Evolutionary conservation across 441 rosid species (phyloP).

Genomic region (Corymbia citriodora): DNA sequence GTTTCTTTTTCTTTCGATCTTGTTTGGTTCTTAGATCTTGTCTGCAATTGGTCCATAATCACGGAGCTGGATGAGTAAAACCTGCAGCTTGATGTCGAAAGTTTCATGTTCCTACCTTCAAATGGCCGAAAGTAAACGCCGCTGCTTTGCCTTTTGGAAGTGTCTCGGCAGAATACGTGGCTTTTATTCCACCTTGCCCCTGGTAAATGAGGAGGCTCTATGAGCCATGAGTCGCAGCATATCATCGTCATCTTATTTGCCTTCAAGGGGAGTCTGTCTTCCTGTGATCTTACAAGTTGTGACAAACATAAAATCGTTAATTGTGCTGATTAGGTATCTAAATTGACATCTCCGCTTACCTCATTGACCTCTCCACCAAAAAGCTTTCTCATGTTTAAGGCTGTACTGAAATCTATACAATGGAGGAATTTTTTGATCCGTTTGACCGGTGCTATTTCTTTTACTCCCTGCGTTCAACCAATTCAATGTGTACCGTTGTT

Average conservation of each 20-base stretch:
- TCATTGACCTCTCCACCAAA: background rate
- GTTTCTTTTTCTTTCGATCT: background rate
- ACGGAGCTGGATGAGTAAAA: background rate
- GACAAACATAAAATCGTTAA: background rate
- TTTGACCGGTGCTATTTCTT: background rate
- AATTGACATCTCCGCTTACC: background rate
- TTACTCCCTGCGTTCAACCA: background rate
- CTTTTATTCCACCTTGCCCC: background rate
- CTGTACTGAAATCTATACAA: background rate
- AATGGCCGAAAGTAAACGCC: background rate
- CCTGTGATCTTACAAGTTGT: background rate
- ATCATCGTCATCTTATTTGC: background rate
- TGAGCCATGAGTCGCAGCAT: background rate
- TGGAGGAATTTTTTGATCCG: background rate
- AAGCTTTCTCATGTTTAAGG: background rate
- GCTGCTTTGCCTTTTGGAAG: background rate
- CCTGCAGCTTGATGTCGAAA: background rate
- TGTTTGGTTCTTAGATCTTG: constrained; percentile 29
- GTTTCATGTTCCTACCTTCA: background rate
- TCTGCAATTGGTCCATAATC: constrained; percentile 22
- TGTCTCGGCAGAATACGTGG: background rate
- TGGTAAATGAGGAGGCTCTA: background rate
- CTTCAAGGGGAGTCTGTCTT: background rate
- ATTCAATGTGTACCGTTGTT: background rate
- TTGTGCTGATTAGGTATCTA: background rate